Percentiles rank a stretch among this genome's conserved stretches.
phyloP scores from a whole-genome alignment of 768 basidiomycete genomes.

The Phylloporus scabripes region DNA sequence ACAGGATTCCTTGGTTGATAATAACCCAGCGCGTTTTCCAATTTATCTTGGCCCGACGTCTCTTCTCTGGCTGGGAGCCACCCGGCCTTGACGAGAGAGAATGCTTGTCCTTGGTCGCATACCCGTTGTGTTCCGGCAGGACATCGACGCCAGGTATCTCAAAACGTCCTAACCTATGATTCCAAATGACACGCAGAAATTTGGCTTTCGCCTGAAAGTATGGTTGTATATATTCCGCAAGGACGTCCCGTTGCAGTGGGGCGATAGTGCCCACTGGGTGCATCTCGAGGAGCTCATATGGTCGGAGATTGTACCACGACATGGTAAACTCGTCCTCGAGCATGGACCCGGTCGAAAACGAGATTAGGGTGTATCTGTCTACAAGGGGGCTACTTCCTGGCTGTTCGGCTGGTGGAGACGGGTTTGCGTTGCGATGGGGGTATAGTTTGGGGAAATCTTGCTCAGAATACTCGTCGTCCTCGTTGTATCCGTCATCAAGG shows the following conservation, averaged over 20 bases:
- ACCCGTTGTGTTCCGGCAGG: not conserved
- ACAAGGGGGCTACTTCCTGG: conserved; percentile 18
- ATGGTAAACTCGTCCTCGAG: conserved; percentile 60
- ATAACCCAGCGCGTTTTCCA: conserved; percentile 63
- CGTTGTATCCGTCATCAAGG: conserved; percentile 23
- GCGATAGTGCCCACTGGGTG: conserved; percentile 43
- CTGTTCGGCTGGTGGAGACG: conserved; percentile 10
- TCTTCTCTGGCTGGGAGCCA: conserved; percentile 16
- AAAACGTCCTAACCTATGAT: conserved; percentile 23
- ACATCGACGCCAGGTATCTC: conserved; percentile 17
- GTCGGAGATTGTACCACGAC: conserved; percentile 53
- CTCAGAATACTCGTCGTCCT: conserved; percentile 33
- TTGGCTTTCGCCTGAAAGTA: conserved; percentile 55
- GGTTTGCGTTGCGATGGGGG: conserved; percentile 6
- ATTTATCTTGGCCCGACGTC: conserved; percentile 39
- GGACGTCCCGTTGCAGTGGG: conserved; percentile 37
- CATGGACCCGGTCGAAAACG: conserved; percentile 64
- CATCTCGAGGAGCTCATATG: conserved; percentile 67
- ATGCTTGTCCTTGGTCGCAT: conserved; percentile 17
- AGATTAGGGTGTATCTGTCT: conserved; percentile 47
- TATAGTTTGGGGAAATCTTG: conserved; percentile 15
- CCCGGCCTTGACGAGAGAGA: conserved; percentile 7
- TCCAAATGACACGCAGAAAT: conserved; percentile 43
- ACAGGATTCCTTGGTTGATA: conserved; percentile 52
- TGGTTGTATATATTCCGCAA: conserved; percentile 46